Conservation (phyloP, 2,329 filamentous ascomycete genomes). For the Fusarium nurragi region DNA sequence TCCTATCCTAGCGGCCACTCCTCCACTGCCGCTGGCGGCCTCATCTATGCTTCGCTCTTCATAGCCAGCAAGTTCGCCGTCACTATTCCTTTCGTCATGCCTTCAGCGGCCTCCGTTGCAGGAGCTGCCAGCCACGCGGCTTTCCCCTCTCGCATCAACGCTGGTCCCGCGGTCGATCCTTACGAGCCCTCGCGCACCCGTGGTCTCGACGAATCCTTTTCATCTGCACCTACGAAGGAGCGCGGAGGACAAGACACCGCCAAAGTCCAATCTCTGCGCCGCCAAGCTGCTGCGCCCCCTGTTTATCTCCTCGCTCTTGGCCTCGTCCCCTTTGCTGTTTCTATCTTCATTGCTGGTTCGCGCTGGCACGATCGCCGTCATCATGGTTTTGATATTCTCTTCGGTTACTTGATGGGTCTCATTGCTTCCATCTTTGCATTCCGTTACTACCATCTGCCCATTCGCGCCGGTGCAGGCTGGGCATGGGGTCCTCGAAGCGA, state of each 20-base stretch:
- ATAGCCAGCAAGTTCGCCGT: constrained; percentile 84
- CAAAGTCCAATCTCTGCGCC: constrained; percentile 58
- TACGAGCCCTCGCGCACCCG: constrained; percentile 47
- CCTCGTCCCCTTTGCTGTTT: constrained; percentile 75
- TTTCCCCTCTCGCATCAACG: constrained; percentile 73
- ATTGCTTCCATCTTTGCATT: constrained; percentile 78
- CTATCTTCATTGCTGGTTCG: constrained; percentile 84
- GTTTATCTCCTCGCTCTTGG: constrained; percentile 77
- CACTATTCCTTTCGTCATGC: constrained; percentile 73
- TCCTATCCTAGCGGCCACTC: constrained; percentile 70
- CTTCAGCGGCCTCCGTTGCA: constrained; percentile 55
- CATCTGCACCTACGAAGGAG: constrained; percentile 40
- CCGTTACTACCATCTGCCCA: constrained; percentile 85
- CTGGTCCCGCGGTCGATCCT: constrained; percentile 48
- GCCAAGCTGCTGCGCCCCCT: constrained; percentile 83
- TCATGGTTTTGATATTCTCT: constrained; percentile 91
- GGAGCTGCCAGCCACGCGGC: constrained; percentile 71
- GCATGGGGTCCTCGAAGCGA: constrained; percentile 82
- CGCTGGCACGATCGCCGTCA: constrained; percentile 91
- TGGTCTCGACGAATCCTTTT: constrained; percentile 30
- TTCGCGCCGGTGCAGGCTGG: constrained; percentile 81
- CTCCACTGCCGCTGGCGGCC: constrained; percentile 78
- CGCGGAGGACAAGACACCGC: constrained; percentile 45
- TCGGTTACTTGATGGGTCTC: constrained; percentile 82
- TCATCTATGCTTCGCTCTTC: constrained; percentile 88